A percentile compares a stretch with the other conserved stretches of the same genome.
Evolutionary conservation across 331 rosid species (phyloP).

Genomic region (Quercus phellos): DNA sequence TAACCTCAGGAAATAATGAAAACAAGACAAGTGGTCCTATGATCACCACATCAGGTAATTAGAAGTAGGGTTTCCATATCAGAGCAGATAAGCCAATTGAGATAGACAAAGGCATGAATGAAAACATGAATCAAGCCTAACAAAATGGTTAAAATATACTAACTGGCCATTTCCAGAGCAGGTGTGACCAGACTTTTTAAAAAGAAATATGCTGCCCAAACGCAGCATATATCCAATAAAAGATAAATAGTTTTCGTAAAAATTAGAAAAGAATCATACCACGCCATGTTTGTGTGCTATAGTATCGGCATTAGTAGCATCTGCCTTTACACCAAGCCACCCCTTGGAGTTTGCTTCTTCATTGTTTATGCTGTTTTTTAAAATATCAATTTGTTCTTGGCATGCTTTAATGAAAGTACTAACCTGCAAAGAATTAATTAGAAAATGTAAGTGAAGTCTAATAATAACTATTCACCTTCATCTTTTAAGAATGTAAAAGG

Average conservation of each 20-base stretch:
- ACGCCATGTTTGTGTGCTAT: conserved; percentile 98
- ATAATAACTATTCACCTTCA: conserved; percentile 2
- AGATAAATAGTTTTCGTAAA: neutral
- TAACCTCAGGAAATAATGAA: neutral
- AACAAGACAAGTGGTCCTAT: neutral
- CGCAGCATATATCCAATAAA: neutral
- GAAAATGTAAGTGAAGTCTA: conserved; percentile 1
- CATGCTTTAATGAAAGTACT: conserved; percentile 86
- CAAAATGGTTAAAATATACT: neutral
- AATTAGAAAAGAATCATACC: conserved; percentile 48
- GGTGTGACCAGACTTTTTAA: neutral
- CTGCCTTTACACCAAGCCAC: conserved; percentile 66
- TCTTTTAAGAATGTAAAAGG: conserved; percentile 14
- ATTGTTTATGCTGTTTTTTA: conserved; percentile 68
- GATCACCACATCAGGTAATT: neutral
- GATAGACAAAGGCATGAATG: too few species aligned
- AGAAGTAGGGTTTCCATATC: neutral
- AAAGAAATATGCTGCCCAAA: neutral
- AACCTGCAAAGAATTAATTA: conserved; percentile 52
- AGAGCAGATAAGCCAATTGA: neutral
- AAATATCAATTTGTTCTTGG: conserved; percentile 84
- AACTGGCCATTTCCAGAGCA: neutral
- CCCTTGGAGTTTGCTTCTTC: conserved; percentile 75
- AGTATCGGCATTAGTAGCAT: conserved; percentile 71
- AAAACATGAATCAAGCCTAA: neutral